Conservation (phyloP, 2,329 filamentous ascomycete species). For the Fusarium armeniacum region DNA sequence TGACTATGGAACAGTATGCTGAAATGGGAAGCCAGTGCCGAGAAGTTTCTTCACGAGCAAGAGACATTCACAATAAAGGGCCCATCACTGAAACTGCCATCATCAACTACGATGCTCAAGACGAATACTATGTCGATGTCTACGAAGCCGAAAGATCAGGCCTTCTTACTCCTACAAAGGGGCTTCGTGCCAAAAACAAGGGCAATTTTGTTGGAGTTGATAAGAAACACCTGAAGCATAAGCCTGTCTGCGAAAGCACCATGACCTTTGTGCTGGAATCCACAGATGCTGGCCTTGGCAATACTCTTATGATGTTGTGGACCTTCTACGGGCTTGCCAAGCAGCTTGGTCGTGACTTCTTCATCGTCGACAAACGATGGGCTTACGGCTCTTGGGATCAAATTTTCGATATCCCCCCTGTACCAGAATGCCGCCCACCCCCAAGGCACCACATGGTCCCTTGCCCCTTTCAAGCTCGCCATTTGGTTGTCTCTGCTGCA, state of each 20-base stretch:
- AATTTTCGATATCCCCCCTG: slow-evolving; percentile 78
- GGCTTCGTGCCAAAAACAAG: slow-evolving; percentile 57
- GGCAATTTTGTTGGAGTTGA: slow-evolving; percentile 65
- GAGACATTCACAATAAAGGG: slow-evolving; percentile 59
- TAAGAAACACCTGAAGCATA: slow-evolving; percentile 59
- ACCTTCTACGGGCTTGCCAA: slow-evolving; percentile 84
- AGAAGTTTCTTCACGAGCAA: slow-evolving; percentile 72
- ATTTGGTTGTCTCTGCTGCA: slow-evolving; percentile 79
- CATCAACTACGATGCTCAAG: slow-evolving; percentile 70
- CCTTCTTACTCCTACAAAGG: slow-evolving; percentile 62
- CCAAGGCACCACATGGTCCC: slow-evolving; percentile 82
- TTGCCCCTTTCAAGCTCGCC: slow-evolving; percentile 80
- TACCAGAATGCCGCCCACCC: slow-evolving; percentile 76
- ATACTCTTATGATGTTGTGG: slow-evolving; percentile 84
- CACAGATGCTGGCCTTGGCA: slow-evolving; percentile 81
- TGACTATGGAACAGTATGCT: slow-evolving; percentile 74
- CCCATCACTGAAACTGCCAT: slow-evolving; percentile 61
- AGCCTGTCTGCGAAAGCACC: slow-evolving; percentile 74
- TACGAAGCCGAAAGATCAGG: slow-evolving; percentile 76
- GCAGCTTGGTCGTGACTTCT: slow-evolving; percentile 81
- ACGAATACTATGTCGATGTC: slow-evolving; percentile 81
- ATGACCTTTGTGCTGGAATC: slow-evolving; percentile 84
- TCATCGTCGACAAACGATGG: slow-evolving; percentile 88
- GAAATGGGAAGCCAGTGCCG: slow-evolving; percentile 77
- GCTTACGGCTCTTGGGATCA: slow-evolving; percentile 81